Percentiles rank a stretch among this genome's conserved stretches.
Evolutionary conservation across 352 stramenopile species (phyloP).

Genomic region (Elongisporangium anandrum): DNA sequence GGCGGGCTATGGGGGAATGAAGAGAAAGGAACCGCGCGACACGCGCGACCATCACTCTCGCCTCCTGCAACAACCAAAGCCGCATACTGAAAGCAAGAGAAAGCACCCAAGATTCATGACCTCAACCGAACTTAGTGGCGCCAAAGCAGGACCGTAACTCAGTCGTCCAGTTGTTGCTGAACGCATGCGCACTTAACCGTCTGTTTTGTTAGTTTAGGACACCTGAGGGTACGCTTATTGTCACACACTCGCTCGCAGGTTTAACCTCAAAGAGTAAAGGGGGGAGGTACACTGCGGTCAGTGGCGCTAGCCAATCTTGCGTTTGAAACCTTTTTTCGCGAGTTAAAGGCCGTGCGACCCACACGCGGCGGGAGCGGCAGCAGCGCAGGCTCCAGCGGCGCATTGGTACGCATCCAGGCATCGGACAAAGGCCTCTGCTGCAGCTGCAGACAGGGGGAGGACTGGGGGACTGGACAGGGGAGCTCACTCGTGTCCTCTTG

Average conservation of each 20-base stretch:
- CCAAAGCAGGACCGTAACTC: neutral
- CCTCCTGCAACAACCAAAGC: neutral
- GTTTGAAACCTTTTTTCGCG: slow-evolving; percentile 6
- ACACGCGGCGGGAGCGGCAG: neutral
- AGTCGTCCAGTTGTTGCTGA: neutral
- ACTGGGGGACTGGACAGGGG: neutral
- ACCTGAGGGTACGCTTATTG: too few relatives aligned
- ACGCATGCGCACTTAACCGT: neutral
- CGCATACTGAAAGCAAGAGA: neutral
- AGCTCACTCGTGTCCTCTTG: neutral
- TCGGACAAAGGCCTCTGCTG: neutral
- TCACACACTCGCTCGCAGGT: neutral
- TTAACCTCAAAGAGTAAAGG: neutral
- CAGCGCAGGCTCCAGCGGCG: neutral
- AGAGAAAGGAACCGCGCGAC: slow-evolving; percentile 10
- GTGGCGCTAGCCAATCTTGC: slow-evolving; percentile 6
- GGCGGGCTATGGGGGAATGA: slow-evolving; percentile 13
- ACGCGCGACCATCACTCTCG: slow-evolving; percentile 1
- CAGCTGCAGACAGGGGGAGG: neutral
- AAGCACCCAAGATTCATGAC: neutral
- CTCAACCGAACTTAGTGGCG: neutral
- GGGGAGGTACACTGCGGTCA: neutral
- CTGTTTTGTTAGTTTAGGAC: neutral
- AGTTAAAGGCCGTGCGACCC: neutral
- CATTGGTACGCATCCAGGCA: neutral